Evolutionary conservation across 2,329 filamentous ascomycete species (phyloP), one percentile per base, ranked within the genome.

Genomic region (Corynespora cassiicola): DNA sequence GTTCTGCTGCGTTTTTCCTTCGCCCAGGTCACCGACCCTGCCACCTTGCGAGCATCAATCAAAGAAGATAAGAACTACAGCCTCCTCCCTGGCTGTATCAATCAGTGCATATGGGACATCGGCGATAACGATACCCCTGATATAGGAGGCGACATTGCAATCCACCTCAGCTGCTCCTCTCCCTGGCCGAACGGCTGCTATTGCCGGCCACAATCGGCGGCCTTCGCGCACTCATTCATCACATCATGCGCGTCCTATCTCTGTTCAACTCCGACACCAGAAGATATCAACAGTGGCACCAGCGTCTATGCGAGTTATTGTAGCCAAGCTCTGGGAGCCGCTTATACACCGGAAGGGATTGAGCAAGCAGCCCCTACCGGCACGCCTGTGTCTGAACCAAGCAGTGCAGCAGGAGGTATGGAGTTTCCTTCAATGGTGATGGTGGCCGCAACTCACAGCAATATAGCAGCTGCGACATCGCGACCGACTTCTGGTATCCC

Each of bases 61-160:
- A 18, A 11, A 20, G 27, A 10, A 7, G 39, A 42, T 6, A 36
- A 34, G 12, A 28, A 24, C 26, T 50, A 47, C 27, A 25, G n/a
- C 12, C 43, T 50, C 11, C 36, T 50, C 4, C 39, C 43, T 10
- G 29, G 18, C n/a, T 50, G 47, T 21, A 31, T 50, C 6, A 44
- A 50, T 16, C 47, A 50, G 21, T 50, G 47, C 27, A n/a, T 50
- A 4, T 47, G 43, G 43, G 47, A 47, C 31, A 36, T 45, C 10
- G 44, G 40, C 12, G 31, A 38, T 31, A 33, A 45, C 31, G 47
- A 50, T 18, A 36, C 38, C 2, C 12, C 12, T 10, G 19, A 36
- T 7, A 41, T 47, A 20, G 44, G 47, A n/a, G 44, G 47, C 17
- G 44, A 51, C 23, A 7, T 51, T 16, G 47, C 44, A 8, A 21